These are phyloP conservation scores for Cyclocybe cylindracea DNA, from an alignment of 768 basidiomycete species.

Conservation along the genomic window DNA sequence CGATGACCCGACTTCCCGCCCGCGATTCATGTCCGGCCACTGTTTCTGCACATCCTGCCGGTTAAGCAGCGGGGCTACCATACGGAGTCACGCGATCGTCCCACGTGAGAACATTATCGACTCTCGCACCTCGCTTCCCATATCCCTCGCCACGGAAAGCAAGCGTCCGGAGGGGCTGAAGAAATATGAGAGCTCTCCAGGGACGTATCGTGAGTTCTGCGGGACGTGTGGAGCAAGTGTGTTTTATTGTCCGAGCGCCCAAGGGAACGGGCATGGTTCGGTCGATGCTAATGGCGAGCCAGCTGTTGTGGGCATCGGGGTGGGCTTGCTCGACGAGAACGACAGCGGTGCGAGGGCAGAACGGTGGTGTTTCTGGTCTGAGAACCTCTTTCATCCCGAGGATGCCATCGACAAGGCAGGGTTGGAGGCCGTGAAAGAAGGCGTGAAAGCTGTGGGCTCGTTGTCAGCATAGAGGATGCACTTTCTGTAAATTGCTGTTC, in stretches of 20 bases:
- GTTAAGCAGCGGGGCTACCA: neutral
- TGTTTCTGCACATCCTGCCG: conserved; percentile 6
- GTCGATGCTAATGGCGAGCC: conserved; percentile 7
- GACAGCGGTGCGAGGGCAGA: conserved; percentile 16
- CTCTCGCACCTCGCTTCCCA: neutral
- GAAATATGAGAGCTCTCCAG: conserved; percentile 22
- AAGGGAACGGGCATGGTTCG: neutral
- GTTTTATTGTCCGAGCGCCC: conserved; percentile 23
- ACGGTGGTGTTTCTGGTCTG: conserved; percentile 18
- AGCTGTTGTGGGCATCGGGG: conserved; percentile 7
- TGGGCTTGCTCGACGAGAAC: conserved; percentile 13
- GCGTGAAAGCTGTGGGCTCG: conserved; percentile 2
- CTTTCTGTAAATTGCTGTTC: too few relatives aligned
- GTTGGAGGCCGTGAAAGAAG: conserved; percentile 12
- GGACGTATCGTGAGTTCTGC: conserved; percentile 28
- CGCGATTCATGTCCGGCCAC: conserved; percentile 6
- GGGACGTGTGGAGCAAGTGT: conserved; percentile 30
- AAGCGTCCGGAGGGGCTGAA: conserved; percentile 16
- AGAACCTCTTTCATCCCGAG: conserved; percentile 14
- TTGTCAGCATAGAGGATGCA: too few relatives aligned
- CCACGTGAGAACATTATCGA: conserved; percentile 16
- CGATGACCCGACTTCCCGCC: neutral
- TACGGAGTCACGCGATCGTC: conserved; percentile 16
- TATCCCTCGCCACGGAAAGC: conserved; percentile 7
- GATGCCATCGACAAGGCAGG: conserved; percentile 15